Evolutionary conservation across 1,139 yeast genomes (phyloP).

Genomic region (Yarrowia galli): DNA sequence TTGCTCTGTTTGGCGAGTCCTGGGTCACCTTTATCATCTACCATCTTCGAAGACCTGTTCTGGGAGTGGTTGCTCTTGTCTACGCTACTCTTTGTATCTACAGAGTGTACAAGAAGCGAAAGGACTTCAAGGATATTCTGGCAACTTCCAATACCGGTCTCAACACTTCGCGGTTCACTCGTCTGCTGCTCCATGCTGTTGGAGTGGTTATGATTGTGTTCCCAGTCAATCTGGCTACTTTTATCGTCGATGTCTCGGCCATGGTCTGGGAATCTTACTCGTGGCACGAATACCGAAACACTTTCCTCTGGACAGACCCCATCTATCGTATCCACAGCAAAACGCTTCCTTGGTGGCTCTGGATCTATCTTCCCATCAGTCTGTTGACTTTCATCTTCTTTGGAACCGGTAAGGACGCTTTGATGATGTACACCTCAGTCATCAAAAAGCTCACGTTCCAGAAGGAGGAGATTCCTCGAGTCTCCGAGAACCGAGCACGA

Average conservation of each 20-base stretch:
- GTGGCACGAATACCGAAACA: background rate
- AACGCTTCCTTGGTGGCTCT: background rate
- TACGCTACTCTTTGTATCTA: background rate
- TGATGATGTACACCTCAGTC: background rate
- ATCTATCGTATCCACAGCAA: background rate
- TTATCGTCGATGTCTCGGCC: background rate
- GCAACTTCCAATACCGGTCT: conserved; percentile 9
- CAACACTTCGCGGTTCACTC: conserved; percentile 8
- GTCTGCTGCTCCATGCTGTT: conserved; percentile 7
- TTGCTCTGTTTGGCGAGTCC: conserved; percentile 14
- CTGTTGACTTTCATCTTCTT: conserved; percentile 20
- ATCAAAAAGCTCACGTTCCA: conserved; percentile 13
- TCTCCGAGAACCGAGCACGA: background rate
- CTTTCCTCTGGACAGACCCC: background rate
- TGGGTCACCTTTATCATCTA: conserved; percentile 24
- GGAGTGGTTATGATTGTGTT: conserved; percentile 9
- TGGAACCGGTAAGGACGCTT: conserved; percentile 29
- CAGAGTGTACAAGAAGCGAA: conserved; percentile 24
- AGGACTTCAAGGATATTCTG: conserved; percentile 21
- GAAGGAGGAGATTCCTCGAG: conserved; percentile 10
- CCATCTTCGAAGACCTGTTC: conserved; percentile 6
- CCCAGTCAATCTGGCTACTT: background rate
- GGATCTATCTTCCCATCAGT: conserved; percentile 24
- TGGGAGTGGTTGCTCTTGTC: background rate
- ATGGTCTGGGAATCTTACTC: background rate